These are phyloP conservation scores for Talaromyces trachyspermus DNA, from an alignment of 495 filamentous ascomycete genomes.

Conservation along the genomic window DNA sequence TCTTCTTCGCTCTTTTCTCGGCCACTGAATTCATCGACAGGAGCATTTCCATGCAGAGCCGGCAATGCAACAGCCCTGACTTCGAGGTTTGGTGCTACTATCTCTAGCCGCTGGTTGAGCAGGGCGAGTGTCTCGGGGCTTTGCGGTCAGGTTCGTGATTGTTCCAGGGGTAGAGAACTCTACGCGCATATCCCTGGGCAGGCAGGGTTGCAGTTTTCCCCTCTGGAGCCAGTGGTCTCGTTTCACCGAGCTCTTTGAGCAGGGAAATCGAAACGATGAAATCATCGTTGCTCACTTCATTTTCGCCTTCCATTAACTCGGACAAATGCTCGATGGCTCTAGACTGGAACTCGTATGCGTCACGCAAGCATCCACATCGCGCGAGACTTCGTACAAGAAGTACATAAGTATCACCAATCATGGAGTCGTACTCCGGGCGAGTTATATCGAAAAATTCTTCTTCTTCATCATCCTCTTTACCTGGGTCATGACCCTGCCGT, in stretches of 20 bases:
- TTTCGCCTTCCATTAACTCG: constrained; percentile 21
- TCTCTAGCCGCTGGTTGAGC: constrained; percentile 58
- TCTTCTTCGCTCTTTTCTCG: constrained; percentile 24
- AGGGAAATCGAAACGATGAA: constrained; percentile 4
- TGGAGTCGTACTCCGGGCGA: constrained; percentile 31
- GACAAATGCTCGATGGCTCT: constrained; percentile 22
- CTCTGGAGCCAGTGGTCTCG: neutral
- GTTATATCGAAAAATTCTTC: constrained; percentile 31
- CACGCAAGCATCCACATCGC: constrained; percentile 62
- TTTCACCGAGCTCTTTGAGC: neutral
- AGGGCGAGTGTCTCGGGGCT: constrained; percentile 56
- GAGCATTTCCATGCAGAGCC: constrained; percentile 44
- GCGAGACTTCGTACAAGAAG: constrained; percentile 50
- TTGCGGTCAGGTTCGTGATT: constrained; percentile 79
- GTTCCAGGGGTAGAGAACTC: constrained; percentile 95
- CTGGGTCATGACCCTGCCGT: constrained; percentile 13
- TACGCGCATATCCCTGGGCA: constrained; percentile 67
- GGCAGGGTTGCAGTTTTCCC: constrained; percentile 37
- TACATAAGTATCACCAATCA: constrained; percentile 33
- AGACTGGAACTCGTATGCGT: constrained; percentile 58
- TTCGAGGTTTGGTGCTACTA: constrained; percentile 60
- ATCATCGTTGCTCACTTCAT: constrained; percentile 11
- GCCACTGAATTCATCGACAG: constrained; percentile 21
- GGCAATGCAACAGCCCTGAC: constrained; percentile 69
- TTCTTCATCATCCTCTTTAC: constrained; percentile 29